Conservation (phyloP, 768 basidiomycete genomes). For the Lanmaoa rubissima region DNA sequence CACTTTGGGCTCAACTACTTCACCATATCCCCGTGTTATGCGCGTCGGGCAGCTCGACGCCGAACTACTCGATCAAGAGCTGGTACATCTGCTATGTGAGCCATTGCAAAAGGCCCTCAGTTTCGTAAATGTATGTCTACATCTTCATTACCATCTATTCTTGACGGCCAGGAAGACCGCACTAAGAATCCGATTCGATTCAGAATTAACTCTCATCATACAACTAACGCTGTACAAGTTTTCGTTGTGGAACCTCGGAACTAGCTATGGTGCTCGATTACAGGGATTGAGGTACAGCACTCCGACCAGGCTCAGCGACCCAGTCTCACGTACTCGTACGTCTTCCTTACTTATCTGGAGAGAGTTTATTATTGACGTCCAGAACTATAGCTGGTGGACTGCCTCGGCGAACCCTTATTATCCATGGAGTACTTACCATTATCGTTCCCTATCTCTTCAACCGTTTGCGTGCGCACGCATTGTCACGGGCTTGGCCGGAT, state of each 20-base stretch:
- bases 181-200: slow-evolving; percentile 62
- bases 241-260: slow-evolving; percentile 76
- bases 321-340: slow-evolving; percentile 24
- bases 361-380: background rate
- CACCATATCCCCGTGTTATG: slow-evolving; percentile 48
- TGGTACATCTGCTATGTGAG: slow-evolving; percentile 76
- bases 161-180: slow-evolving; percentile 44
- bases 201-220: slow-evolving; percentile 70
- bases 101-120: slow-evolving; percentile 75
- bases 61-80: slow-evolving; percentile 84
- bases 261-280: slow-evolving; percentile 80
- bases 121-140: slow-evolving; percentile 57
- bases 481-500: slow-evolving; percentile 90
- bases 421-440: slow-evolving; percentile 73
- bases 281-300: slow-evolving; percentile 70
- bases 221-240: slow-evolving; percentile 75
- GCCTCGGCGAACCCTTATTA: slow-evolving; percentile 54
- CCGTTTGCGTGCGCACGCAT: slow-evolving; percentile 69
- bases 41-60: slow-evolving; percentile 93
- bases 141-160: background rate
- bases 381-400: slow-evolving; percentile 56
- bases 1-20: slow-evolving; percentile 32
- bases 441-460: slow-evolving; percentile 76
- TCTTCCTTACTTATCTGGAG: background rate
- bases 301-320: background rate